phyloP scores from a whole-genome alignment of 176 grass and related monocot species.

The Olyra latifolia region DNA sequence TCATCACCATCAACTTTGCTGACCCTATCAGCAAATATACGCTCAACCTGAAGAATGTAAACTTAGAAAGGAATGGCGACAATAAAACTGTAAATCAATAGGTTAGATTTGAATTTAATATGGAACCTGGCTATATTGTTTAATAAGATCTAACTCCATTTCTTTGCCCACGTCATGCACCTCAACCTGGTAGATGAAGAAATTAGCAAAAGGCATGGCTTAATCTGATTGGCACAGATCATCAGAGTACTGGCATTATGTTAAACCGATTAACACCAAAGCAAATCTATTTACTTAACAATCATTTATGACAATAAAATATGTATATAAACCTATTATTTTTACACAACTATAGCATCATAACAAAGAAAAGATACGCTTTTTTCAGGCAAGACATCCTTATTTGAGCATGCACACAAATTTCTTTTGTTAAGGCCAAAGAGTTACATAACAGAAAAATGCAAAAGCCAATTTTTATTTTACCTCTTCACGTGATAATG shows the following conservation, averaged over 20 bases:
- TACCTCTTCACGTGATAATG: conserved; percentile 96
- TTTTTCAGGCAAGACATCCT: background rate
- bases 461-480: background rate
- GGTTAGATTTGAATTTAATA: conserved; percentile 1
- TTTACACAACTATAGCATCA: background rate
- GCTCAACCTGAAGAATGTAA: conserved; percentile 82
- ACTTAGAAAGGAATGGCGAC: conserved; percentile 26
- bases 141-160: conserved; percentile 99
- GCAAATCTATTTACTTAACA: background rate
- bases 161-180: conserved; percentile 99
- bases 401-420: background rate
- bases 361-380: background rate
- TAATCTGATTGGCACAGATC: conserved; percentile 1
- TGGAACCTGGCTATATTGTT: conserved; percentile 95
- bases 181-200: conserved; percentile 64
- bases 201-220: conserved; percentile 16
- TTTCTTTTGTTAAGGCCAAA: conserved; percentile 1
- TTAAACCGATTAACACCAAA: background rate
- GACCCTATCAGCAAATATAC: conserved; percentile 98
- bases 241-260: background rate
- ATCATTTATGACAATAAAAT: conserved; percentile 13
- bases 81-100: conserved; percentile 20
- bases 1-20: conserved; percentile 78
- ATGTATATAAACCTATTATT: conserved; percentile 1
- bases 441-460: background rate